Evolutionary conservation across 2,329 filamentous ascomycete species (phyloP), one percentile per base, ranked within the genome.

Genomic region (Alternaria conjuncta): DNA sequence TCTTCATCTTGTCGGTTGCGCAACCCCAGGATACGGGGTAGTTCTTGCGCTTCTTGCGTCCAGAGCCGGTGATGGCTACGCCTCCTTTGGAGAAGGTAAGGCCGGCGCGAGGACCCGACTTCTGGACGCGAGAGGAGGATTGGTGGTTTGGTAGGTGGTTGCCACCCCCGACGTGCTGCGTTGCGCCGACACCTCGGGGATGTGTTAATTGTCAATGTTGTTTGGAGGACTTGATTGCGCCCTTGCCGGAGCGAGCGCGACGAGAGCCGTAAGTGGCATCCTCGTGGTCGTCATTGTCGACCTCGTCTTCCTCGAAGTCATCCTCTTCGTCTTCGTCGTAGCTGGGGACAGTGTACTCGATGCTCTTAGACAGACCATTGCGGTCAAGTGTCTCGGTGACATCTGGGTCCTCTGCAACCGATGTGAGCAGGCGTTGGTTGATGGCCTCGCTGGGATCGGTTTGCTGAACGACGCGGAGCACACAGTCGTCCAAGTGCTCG

Each of bases 11-110:
- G 74, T 93, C 92, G 75, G 92, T 90, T 66, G 94, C 88, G 74
- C 94, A 96, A 56, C 96, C 95, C 96, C 96, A 99, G 2, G 92
- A 94, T 0, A 92, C 89, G 12, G 96, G 96, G 79, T 97, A 98
- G 79, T 97, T 93, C 79, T 94, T 94, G 70, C 94, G 89, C 85
- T 93, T 95, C 86, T 96, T 97, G 82, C 93, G 92, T 60, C 92
- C 89, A 28, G 81, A 81, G 59, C 79, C 65, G 44, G 75, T 73
- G 88, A 86, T 84, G 64, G 79, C 86, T 43, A 90, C 91, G 68
- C 90, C 92, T 65, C 90, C 92, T 73, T 90, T 92, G 62, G 90
- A 93, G 83, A 90, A 89, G 5, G 91, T 96, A 78, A 95, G 84
- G 58, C 92, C 92, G 55, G 90, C 70, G 57, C 78, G 75, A 68